Conservation (phyloP, 768 basidiomycete genomes). For the Auricularia sp. region DNA sequence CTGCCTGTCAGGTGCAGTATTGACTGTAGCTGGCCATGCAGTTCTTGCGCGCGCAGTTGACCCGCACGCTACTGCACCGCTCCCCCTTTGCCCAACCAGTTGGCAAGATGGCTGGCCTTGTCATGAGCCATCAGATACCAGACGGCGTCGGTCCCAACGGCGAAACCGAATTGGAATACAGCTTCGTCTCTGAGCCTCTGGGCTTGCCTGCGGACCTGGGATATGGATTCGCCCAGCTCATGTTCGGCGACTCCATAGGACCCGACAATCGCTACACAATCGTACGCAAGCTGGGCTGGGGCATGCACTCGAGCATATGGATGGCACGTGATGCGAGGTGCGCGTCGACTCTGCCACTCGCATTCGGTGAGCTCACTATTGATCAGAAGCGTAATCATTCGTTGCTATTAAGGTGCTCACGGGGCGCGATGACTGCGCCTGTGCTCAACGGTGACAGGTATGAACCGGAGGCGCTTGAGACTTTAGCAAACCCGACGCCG, state of each 20-base stretch:
- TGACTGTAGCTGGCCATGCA: neutral
- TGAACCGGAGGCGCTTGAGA: neutral
- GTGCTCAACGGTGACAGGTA: neutral
- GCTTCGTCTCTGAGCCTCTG: conserved; percentile 3
- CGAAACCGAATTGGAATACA: neutral
- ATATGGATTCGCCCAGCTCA: neutral
- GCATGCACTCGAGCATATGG: conserved; percentile 10
- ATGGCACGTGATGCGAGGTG: conserved; percentile 7
- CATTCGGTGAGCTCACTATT: neutral
- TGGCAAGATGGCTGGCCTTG: neutral
- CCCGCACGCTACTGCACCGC: neutral
- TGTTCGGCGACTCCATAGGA: conserved; percentile 1
- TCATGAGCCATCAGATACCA: neutral
- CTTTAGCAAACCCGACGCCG: neutral
- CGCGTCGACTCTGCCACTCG: neutral
- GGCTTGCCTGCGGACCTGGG: conserved; percentile 1
- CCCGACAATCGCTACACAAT: conserved; percentile 6
- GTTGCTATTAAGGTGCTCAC: conserved; percentile 9
- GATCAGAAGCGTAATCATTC: conserved; percentile 2
- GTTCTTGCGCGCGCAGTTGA: neutral
- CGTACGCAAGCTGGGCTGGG: conserved; percentile 11
- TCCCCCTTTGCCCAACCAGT: neutral
- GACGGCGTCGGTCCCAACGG: neutral
- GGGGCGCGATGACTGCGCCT: conserved; percentile 1
- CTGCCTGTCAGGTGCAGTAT: too few species aligned